Conservation (phyloP, 2,329 filamentous ascomycete species). For the Pseudopyrenochaeta lycopersici region DNA sequence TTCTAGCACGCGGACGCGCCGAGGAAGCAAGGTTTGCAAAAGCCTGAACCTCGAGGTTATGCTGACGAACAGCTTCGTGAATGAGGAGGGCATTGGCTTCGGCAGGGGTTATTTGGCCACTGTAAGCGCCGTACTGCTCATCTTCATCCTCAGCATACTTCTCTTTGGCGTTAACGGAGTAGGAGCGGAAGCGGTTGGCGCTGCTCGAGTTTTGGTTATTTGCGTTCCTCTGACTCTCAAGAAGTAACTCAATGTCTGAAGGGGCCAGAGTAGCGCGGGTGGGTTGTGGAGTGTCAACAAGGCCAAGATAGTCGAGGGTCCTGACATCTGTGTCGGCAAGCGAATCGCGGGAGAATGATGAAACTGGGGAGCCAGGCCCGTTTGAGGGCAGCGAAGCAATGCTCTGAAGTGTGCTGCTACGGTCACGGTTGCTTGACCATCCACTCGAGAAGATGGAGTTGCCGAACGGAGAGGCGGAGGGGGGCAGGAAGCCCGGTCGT, state of each 20-base stretch:
- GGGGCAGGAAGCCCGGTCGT: constrained; percentile 72
- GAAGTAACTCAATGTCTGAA: constrained; percentile 62
- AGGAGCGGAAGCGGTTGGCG: constrained; percentile 90
- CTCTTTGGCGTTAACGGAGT: constrained; percentile 98
- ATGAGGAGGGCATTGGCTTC: constrained; percentile 69
- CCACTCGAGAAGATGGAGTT: constrained; percentile 87
- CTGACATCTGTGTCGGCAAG: constrained; percentile 87
- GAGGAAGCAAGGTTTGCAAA: constrained; percentile 85
- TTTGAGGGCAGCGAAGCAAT: constrained; percentile 88
- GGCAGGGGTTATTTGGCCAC: constrained; percentile 68
- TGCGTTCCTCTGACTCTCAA: constrained; percentile 65
- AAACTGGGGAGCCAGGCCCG: constrained; percentile 85
- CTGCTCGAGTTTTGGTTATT: constrained; percentile 69
- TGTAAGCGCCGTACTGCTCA: constrained; percentile 71
- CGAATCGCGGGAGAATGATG: constrained; percentile 85
- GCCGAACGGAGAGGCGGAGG: constrained; percentile 74
- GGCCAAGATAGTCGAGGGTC: constrained; percentile 92
- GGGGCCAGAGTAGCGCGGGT: constrained; percentile 74
- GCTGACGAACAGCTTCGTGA: constrained; percentile 80
- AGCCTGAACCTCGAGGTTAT: constrained; percentile 92
- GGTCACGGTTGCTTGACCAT: constrained; percentile 82
- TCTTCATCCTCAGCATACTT: constrained; percentile 93
- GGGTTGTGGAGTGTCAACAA: constrained; percentile 91
- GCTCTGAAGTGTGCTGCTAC: constrained; percentile 88
- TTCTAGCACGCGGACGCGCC: constrained; percentile 86